Evolutionary conservation across 2,329 filamentous ascomycete species (phyloP).

Genomic region (Fusarium poae): DNA sequence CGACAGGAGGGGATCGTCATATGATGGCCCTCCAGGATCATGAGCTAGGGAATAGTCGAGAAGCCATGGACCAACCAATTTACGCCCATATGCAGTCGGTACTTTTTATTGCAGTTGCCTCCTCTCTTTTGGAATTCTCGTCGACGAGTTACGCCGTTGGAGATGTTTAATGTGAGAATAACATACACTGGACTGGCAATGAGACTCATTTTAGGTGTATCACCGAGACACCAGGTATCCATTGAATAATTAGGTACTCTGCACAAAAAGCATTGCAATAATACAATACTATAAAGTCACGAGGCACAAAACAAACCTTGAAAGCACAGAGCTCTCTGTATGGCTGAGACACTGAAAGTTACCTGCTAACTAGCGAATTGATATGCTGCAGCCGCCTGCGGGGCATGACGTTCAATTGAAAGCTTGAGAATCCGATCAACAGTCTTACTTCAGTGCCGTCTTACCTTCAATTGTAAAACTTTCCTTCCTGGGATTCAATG

Average conservation of each 20-base stretch:
- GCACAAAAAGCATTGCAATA: not conserved
- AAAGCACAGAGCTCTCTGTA: conserved; percentile 11
- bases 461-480: not conserved
- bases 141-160: not conserved
- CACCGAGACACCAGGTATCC: not conserved
- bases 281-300: not conserved
- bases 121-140: not conserved
- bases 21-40: conserved; percentile 32
- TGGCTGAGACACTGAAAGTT: conserved; percentile 10
- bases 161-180: not conserved
- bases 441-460: conserved; percentile 5
- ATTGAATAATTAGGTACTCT: not conserved
- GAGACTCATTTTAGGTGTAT: too few relatives aligned
- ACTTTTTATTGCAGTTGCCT: not conserved
- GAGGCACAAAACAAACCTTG: conserved; percentile 16
- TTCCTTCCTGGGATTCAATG: not conserved
- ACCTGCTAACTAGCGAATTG: not conserved
- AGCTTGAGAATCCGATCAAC: conserved; percentile 17
- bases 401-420: conserved; percentile 51
- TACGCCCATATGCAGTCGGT: conserved; percentile 2
- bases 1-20: conserved; percentile 47
- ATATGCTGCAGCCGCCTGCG: conserved; percentile 12
- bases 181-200: not conserved
- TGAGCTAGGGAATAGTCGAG: conserved; percentile 1
- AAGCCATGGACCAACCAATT: conserved; percentile 29